These are phyloP conservation scores for Camelina hispida DNA, from an alignment of 345 rosid genomes.

Conservation along the genomic window DNA sequence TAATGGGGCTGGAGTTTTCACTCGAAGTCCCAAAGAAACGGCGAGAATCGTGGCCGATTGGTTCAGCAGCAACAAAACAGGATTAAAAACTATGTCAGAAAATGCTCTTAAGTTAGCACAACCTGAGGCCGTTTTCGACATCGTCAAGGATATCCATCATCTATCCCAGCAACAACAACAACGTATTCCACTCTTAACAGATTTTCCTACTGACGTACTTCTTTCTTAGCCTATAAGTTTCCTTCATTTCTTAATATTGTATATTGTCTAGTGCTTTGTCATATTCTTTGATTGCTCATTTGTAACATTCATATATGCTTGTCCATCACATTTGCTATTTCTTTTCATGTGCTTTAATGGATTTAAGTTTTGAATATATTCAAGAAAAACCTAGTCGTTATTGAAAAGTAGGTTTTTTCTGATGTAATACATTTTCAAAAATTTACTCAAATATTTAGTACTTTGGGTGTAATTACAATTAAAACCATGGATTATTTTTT, in stretches of 20 bases:
- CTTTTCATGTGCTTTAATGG: neutral
- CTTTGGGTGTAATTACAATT: no score
- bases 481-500: no score
- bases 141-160: constrained; percentile 83
- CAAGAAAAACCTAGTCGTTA: no score
- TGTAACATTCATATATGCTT: constrained; percentile 1
- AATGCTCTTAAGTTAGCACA: constrained; percentile 84
- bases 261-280: constrained; percentile 26
- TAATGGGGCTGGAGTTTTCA: constrained; percentile 90
- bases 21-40: constrained; percentile 85
- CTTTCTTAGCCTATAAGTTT: constrained; percentile 10
- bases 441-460: no score
- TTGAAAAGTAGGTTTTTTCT: no score
- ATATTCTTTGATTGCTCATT: constrained; percentile 33
- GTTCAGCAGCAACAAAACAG: constrained; percentile 75
- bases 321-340: neutral
- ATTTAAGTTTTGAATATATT: neutral
- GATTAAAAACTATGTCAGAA: constrained; percentile 65
- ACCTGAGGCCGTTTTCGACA: constrained; percentile 93
- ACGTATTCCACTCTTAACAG: constrained; percentile 30
- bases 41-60: constrained; percentile 77
- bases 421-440: no score
- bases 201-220: constrained; percentile 28
- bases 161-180: constrained; percentile 59
- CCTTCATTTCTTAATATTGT: constrained; percentile 21